phyloP scores from a whole-genome alignment of 352 stramenopile species.

The Plasmopara viticola region DNA sequence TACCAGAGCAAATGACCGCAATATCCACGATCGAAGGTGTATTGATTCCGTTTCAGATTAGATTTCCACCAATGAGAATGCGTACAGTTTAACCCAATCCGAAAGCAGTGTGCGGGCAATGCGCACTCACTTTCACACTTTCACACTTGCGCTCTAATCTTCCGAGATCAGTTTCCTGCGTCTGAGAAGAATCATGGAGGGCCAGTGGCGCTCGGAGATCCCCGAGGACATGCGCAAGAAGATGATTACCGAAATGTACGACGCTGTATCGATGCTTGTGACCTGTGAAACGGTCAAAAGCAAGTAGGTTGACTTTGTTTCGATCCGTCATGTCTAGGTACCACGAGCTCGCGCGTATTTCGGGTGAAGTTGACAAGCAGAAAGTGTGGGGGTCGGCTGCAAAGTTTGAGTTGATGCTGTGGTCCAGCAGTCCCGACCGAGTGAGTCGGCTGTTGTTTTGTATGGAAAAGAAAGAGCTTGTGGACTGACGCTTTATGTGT shows the following conservation, averaged over 20 bases:
- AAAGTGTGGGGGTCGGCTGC: constrained; percentile 79
- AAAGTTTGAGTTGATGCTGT: constrained; percentile 85
- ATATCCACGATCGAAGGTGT: too few species aligned
- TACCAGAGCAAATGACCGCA: too few species aligned
- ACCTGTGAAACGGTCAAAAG: constrained; percentile 7
- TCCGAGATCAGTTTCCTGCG: too few species aligned
- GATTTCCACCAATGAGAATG: too few species aligned
- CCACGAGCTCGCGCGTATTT: constrained; percentile 79
- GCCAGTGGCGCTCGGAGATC: constrained; percentile 73
- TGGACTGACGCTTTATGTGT: constrained; percentile 10
- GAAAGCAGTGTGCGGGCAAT: too few species aligned
- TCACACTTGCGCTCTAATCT: too few species aligned
- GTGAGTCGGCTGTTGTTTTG: constrained; percentile 21
- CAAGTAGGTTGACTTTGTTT: neutral
- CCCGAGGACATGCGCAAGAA: constrained; percentile 76
- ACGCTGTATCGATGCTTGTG: neutral
- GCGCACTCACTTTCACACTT: too few species aligned
- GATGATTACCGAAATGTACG: constrained; percentile 86
- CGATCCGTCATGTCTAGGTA: constrained; percentile 39
- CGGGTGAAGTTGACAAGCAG: constrained; percentile 73
- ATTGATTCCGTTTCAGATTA: too few species aligned
- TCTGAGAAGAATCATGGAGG: constrained; percentile 34
- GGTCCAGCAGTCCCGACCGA: constrained; percentile 65
- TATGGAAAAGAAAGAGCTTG: neutral
- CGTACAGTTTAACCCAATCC: too few species aligned